Conservation (phyloP, 2,329 filamentous ascomycete genomes). For the Elsinoe fawcettii region DNA sequence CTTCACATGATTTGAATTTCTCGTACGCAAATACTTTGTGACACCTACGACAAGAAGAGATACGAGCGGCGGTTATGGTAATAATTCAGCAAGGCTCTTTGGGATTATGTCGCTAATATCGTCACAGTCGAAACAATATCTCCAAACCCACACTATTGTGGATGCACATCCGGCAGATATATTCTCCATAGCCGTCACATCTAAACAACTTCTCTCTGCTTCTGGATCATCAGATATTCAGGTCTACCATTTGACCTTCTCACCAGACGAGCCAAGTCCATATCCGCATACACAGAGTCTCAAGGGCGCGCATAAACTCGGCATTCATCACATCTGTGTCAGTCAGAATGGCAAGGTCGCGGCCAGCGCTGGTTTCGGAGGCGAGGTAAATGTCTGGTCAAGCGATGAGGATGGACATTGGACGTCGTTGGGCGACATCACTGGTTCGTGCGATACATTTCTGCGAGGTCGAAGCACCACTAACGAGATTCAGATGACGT, state of each 20-base stretch:
- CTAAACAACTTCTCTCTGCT: slow-evolving; percentile 60
- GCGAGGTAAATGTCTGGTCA: slow-evolving; percentile 78
- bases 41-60: neutral
- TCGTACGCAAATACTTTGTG: too few species aligned
- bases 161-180: slow-evolving; percentile 41
- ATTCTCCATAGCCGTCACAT: slow-evolving; percentile 32
- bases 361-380: slow-evolving; percentile 80
- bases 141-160: slow-evolving; percentile 85
- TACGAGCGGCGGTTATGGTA: neutral
- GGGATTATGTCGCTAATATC: neutral
- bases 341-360: slow-evolving; percentile 61
- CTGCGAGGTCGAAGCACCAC: neutral
- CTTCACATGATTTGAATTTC: neutral
- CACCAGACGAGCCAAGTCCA: slow-evolving; percentile 42
- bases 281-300: slow-evolving; percentile 76
- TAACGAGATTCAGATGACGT: slow-evolving; percentile 38
- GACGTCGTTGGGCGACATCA: slow-evolving; percentile 44
- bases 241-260: slow-evolving; percentile 54
- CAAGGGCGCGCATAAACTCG: slow-evolving; percentile 71
- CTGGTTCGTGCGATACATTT: slow-evolving; percentile 29
- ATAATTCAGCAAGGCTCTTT: neutral
- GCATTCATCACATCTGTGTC: slow-evolving; percentile 81
- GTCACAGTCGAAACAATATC: slow-evolving; percentile 88
- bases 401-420: slow-evolving; percentile 42
- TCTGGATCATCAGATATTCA: slow-evolving; percentile 78